Evolutionary conservation across 352 stramenopile species (phyloP).

Genomic region (Phytophthora vignae): DNA sequence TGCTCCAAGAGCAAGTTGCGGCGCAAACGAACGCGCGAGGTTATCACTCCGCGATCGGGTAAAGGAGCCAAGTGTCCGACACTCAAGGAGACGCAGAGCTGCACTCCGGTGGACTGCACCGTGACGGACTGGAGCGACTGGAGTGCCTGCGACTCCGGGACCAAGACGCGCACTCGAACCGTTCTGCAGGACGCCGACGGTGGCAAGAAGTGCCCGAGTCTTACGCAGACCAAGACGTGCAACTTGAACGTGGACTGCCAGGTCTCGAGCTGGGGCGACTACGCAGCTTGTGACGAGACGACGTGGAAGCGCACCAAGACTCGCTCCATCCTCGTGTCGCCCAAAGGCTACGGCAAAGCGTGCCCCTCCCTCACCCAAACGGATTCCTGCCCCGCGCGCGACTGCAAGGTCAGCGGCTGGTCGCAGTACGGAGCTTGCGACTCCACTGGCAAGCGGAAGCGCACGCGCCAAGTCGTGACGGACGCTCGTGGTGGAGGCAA

Average conservation of each 20-base stretch:
- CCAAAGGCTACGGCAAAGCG: conserved; percentile 43
- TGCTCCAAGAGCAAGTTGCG: conserved; percentile 47
- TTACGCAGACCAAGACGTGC: conserved; percentile 46
- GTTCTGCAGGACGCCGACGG: conserved; percentile 43
- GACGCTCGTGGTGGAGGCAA: conserved; percentile 46
- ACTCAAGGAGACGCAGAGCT: conserved; percentile 46
- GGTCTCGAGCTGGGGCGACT: conserved; percentile 57
- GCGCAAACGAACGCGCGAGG: conserved; percentile 46
- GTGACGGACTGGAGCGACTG: conserved; percentile 55
- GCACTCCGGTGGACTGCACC: conserved; percentile 55
- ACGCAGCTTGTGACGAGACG: conserved; percentile 41
- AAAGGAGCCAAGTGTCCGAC: conserved; percentile 47
- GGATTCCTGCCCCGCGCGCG: conserved; percentile 42
- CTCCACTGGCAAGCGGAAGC: conserved; percentile 44
- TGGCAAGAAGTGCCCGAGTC: conserved; percentile 46
- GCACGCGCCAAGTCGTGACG: conserved; percentile 42
- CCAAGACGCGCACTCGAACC: conserved; percentile 47
- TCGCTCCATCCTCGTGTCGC: conserved; percentile 47
- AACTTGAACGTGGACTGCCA: conserved; percentile 54
- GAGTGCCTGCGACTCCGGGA: conserved; percentile 47
- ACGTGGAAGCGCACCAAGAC: conserved; percentile 39
- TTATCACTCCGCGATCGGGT: conserved; percentile 41
- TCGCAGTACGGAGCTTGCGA: conserved; percentile 52
- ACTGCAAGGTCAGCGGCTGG: conserved; percentile 72
- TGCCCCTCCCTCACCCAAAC: conserved; percentile 50